Evolutionary conservation across 78 protist genomes (phyloP).

Genomic region (Dictyostelium intermedium): DNA sequence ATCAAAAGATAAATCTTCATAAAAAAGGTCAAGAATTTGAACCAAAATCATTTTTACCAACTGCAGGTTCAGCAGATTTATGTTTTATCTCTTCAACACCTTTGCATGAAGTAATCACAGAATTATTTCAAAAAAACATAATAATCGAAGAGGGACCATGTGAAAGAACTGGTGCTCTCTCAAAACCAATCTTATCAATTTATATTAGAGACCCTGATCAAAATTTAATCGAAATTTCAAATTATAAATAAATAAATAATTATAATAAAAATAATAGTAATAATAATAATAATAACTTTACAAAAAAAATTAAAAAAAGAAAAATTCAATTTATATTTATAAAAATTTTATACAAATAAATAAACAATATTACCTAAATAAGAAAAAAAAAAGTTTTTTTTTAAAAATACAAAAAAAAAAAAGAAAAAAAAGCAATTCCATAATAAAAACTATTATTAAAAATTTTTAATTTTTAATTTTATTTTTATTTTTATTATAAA

Average conservation of each 20-base stretch:
- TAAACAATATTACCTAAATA: not conserved
- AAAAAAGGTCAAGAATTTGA: not conserved
- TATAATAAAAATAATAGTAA: not conserved
- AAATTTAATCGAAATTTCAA: constrained; percentile 55
- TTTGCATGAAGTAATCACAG: not conserved
- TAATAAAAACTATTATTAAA: not conserved
- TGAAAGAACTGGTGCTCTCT: constrained; percentile 47
- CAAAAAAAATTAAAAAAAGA: no score
- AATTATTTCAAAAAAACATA: not conserved
- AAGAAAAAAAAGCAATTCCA: not conserved
- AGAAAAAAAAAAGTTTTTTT: not conserved
- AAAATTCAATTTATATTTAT: not conserved
- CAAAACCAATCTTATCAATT: not conserved
- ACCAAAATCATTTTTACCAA: not conserved
- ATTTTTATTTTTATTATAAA: not conserved
- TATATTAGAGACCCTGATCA: constrained; percentile 54
- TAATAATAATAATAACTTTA: no score
- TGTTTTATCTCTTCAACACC: constrained; percentile 32
- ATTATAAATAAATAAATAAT: not conserved
- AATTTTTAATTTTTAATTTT: not conserved
- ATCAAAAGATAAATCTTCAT: constrained; percentile 60
- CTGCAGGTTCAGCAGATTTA: constrained; percentile 41
- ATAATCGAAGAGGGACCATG: constrained; percentile 45
- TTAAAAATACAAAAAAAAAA: not conserved
- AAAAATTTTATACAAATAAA: not conserved